Evolutionary conservation across 2,329 filamentous ascomycete genomes (phyloP).

Genomic region (Didymella arachidicola): DNA sequence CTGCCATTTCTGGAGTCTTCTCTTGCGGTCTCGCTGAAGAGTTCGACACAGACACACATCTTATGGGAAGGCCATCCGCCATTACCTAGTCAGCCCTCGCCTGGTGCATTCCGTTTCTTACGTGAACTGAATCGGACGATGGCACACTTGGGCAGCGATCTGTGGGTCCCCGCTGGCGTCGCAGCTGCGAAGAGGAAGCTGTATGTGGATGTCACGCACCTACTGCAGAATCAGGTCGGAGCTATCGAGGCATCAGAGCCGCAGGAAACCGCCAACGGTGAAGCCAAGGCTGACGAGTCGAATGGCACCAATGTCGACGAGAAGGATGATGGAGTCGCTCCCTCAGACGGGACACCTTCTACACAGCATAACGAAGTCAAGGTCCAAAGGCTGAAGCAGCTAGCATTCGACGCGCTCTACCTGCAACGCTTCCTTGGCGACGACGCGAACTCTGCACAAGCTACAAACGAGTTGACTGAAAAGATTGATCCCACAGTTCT

Average conservation of each 20-base stretch:
- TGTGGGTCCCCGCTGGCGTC: conserved; percentile 80
- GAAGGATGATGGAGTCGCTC: conserved; percentile 19
- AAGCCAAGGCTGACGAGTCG: conserved; percentile 10
- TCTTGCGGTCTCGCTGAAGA: conserved; percentile 55
- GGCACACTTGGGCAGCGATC: conserved; percentile 73
- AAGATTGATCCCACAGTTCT: conserved; percentile 57
- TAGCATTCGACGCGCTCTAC: conserved; percentile 55
- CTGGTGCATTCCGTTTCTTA: conserved; percentile 75
- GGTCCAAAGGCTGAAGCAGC: conserved; percentile 47
- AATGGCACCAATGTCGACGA: background rate
- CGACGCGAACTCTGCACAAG: conserved; percentile 36
- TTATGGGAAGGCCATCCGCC: conserved; percentile 83
- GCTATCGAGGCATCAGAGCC: conserved; percentile 11
- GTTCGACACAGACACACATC: conserved; percentile 66
- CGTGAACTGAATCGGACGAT: conserved; percentile 71
- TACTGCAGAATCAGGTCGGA: conserved; percentile 48
- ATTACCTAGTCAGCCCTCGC: conserved; percentile 80
- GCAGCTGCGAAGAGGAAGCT: conserved; percentile 67
- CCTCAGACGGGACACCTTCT: conserved; percentile 21
- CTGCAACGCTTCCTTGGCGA: conserved; percentile 43
- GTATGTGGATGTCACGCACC: conserved; percentile 57
- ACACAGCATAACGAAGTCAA: conserved; percentile 24
- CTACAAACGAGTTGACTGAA: conserved; percentile 24
- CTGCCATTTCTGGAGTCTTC: conserved; percentile 54
- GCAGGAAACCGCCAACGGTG: background rate